A percentile compares a stretch with the other conserved stretches of the same genome.
These are phyloP conservation scores for Capsicum pubescens DNA, from an alignment of 257 asterid species.

Conservation along the genomic window DNA sequence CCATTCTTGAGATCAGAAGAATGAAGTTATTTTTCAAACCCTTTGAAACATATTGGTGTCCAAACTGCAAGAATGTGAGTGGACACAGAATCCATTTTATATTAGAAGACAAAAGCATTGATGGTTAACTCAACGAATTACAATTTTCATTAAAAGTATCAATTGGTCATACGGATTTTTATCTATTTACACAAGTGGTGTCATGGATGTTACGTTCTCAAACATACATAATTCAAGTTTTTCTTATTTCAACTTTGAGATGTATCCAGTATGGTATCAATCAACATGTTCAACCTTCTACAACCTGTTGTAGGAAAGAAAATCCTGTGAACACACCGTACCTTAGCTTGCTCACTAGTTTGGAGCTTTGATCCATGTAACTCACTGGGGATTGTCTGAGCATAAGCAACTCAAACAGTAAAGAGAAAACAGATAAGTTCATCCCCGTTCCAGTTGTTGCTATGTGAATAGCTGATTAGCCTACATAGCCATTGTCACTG, in stretches of 20 bases:
- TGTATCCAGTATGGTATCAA: conserved; percentile 3
- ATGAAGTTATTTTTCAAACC: background rate
- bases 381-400: background rate
- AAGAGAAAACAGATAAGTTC: background rate
- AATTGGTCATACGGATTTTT: background rate
- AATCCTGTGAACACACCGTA: background rate
- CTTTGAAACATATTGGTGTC: background rate
- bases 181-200: background rate
- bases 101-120: background rate
- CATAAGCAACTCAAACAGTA: background rate
- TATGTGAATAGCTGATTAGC: conserved; percentile 24
- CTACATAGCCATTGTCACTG: conserved; percentile 81
- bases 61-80: background rate
- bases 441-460: background rate
- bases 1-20: background rate
- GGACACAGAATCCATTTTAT: background rate
- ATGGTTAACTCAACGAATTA: background rate
- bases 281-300: background rate
- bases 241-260: background rate
- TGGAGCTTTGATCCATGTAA: background rate
- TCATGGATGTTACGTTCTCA: background rate
- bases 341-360: background rate
- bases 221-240: background rate
- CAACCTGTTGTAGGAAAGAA: background rate
- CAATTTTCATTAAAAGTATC: background rate